phyloP scores from a whole-genome alignment of 192 early-diverging fungal species.

The Entomortierella lignicola region DNA sequence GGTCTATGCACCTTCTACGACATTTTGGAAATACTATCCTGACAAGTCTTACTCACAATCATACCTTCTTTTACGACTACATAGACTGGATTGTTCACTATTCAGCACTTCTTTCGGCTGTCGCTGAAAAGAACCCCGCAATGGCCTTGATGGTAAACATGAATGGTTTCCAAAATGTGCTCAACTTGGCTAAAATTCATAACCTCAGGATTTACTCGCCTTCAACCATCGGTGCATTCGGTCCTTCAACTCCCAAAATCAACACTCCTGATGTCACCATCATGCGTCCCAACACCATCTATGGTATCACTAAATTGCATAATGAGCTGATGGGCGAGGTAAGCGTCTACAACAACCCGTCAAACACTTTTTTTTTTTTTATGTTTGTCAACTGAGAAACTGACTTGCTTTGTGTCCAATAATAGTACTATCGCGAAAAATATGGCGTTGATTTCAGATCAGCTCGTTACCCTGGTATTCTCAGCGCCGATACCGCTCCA shows the following conservation, averaged over 20 bases:
- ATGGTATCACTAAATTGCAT: conserved; percentile 76
- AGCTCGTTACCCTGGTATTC: conserved; percentile 73
- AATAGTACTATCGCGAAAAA: conserved; percentile 72
- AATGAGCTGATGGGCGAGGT: conserved; percentile 73
- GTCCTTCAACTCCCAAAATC: conserved; percentile 71
- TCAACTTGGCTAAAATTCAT: conserved; percentile 70
- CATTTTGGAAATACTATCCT: not conserved
- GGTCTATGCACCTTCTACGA: not conserved
- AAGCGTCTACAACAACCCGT: not conserved
- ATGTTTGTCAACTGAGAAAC: no score
- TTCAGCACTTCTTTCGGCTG: conserved; percentile 74
- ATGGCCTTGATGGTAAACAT: conserved; percentile 72
- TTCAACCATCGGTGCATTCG: conserved; percentile 78
- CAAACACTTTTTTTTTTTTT: not conserved
- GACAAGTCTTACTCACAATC: not conserved
- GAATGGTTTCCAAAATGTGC: conserved; percentile 73
- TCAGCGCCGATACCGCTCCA: conserved; percentile 72
- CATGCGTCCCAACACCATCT: conserved; percentile 77
- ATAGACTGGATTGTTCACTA: conserved; percentile 74
- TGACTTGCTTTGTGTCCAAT: not conserved
- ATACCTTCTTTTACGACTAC: not conserved
- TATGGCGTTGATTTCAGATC: conserved; percentile 75
- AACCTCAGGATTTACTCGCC: conserved; percentile 68
- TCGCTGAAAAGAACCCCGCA: conserved; percentile 71
- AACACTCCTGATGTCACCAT: conserved; percentile 72